phyloP scores from a whole-genome alignment of 1,284 basidiomycete species.

The Schizophyllum commune region DNA sequence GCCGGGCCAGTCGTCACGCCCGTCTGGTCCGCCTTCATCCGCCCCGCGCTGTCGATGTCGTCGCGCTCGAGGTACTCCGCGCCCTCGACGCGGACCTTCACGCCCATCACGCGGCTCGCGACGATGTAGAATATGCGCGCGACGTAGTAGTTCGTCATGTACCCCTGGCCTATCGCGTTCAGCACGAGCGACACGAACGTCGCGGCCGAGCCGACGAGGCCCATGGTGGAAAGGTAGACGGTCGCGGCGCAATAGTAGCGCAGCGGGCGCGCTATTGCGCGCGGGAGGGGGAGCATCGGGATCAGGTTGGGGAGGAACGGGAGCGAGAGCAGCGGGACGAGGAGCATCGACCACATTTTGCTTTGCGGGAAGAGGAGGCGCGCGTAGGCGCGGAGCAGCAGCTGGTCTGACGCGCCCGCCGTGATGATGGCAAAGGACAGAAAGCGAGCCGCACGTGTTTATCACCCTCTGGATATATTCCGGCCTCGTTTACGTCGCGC shows the following conservation, averaged over 20 bases:
- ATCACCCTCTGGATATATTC: background rate
- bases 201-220: conserved; percentile 71
- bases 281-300: conserved; percentile 33
- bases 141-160: conserved; percentile 83
- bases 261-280: conserved; percentile 19
- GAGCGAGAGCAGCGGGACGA: background rate
- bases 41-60: conserved; percentile 65
- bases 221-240: conserved; percentile 71
- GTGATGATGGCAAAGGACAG: background rate
- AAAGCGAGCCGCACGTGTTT: background rate
- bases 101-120: conserved; percentile 57
- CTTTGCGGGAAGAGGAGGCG: background rate
- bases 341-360: background rate
- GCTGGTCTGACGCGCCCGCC: background rate
- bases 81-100: conserved; percentile 56
- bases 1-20: conserved; percentile 32
- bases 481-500: too few species aligned
- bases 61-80: conserved; percentile 46
- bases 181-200: conserved; percentile 67
- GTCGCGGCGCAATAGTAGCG: conserved; percentile 71
- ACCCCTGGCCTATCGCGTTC: conserved; percentile 62
- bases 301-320: background rate
- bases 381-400: background rate
- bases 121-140: conserved; percentile 81
- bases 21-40: conserved; percentile 10